Base-by-base conservation (phyloP, 1,284 basidiomycete genomes). In the Marasmius sp. region DNA sequence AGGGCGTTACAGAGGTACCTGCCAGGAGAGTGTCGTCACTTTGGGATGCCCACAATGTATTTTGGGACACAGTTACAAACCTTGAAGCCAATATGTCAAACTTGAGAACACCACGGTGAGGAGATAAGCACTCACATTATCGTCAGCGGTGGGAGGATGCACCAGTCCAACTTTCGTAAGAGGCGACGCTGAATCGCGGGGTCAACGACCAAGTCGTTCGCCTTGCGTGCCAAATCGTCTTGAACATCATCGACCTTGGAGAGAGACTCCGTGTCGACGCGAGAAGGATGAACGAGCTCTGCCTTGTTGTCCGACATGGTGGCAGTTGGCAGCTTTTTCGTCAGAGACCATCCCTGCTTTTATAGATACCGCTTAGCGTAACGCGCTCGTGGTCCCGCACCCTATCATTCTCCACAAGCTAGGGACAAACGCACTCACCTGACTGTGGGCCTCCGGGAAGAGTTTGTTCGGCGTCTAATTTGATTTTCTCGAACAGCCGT, bases 1-100 rank as follows among this genome's bases (percentile, higher is more conserved):
- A 85, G 70, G 12, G 82, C 81, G 70, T 82, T 83, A 62, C 77
- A 79, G 16, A 82, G 70, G 65, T 82, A 82, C 79, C 79, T 81
- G 39, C 18, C 52, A 8, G n/a, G 50, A 12, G 27, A 38, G 56
- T 20, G 37, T 7, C n/a, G 50, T 59, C 34, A 47, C n/a, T 34
- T 18, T 45, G n/a, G 27, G 5, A 27, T 27, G 27, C 5, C 27
- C 27, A 27, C 27, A 27, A 27, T 27, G 27, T 27, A 27, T 27
- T 27, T 2, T 27, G 27, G 27, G 27, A 27, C 27, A 27, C 27
- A 27, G 27, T 27, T 27, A 27, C 27, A 27, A 27, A 27, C 27
- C 27, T 27, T 27, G 27, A 27, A 27, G 27, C 2, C 27, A 27
- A 2, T 27, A 27, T 2, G 27, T 27, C 5, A 27, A 27, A 27